Evolutionary conservation across 2,329 filamentous ascomycete genomes (phyloP).

Genomic region (Xylariaceae sp.): DNA sequence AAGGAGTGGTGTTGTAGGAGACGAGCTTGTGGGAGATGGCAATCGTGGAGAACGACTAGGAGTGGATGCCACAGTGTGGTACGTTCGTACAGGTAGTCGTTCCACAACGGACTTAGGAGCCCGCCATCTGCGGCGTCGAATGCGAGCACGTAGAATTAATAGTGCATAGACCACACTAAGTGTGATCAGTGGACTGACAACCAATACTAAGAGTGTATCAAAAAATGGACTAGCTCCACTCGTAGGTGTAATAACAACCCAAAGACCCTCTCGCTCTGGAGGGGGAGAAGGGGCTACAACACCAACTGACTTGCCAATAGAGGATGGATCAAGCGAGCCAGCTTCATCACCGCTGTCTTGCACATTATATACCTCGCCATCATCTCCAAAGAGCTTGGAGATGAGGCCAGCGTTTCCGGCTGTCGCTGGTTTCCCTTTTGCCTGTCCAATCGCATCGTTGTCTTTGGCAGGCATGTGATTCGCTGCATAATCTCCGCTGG

Average conservation of each 20-base stretch:
- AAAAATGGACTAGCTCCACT: slow-evolving; percentile 92
- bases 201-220: slow-evolving; percentile 94
- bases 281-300: slow-evolving; percentile 40
- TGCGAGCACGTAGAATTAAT: slow-evolving; percentile 83
- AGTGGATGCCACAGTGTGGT: slow-evolving; percentile 78
- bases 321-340: slow-evolving; percentile 33
- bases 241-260: slow-evolving; percentile 94
- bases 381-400: slow-evolving; percentile 57
- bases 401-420: slow-evolving; percentile 46
- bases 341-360: slow-evolving; percentile 42
- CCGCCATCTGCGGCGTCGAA: slow-evolving; percentile 88
- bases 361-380: slow-evolving; percentile 43
- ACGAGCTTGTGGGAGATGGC: slow-evolving; percentile 68
- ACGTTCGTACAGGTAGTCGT: slow-evolving; percentile 91
- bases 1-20: slow-evolving; percentile 80
- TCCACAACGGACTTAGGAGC: slow-evolving; percentile 98
- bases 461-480: slow-evolving; percentile 42
- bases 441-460: slow-evolving; percentile 37
- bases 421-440: slow-evolving; percentile 36
- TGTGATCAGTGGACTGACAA: slow-evolving; percentile 91
- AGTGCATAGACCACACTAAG: slow-evolving; percentile 91
- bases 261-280: slow-evolving; percentile 76
- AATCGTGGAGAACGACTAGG: slow-evolving; percentile 63
- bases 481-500: slow-evolving; percentile 72
- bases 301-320: slow-evolving; percentile 32